Evolutionary conservation across 345 rosid species (phyloP).

Genomic region (Brassica incana): DNA sequence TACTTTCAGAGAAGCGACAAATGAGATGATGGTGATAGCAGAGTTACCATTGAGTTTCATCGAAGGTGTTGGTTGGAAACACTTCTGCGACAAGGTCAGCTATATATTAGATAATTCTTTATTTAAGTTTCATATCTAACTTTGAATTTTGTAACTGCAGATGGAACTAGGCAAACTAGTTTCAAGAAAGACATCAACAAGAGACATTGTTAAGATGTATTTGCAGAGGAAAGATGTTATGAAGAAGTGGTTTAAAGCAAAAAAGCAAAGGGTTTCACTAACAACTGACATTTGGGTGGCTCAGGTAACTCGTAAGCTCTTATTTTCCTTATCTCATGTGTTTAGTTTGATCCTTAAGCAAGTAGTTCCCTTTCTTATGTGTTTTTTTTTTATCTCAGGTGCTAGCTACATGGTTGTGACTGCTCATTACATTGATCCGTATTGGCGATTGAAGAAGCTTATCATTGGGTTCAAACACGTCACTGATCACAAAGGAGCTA

Average conservation of each 20-base stretch:
- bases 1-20: background rate
- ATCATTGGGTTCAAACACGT: background rate
- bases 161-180: background rate
- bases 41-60: background rate
- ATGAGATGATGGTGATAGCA: background rate
- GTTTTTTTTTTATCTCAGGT: background rate
- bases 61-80: background rate
- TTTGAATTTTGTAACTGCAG: background rate
- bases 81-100: background rate
- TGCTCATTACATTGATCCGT: background rate
- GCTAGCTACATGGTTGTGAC: background rate
- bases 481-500: background rate
- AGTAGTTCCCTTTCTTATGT: no score
- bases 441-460: background rate
- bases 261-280: background rate
- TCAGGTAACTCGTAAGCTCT: background rate
- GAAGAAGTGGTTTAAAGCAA: background rate
- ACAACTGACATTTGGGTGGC: background rate
- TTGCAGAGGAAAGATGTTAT: background rate
- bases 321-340: background rate
- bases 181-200: background rate
- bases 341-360: no score
- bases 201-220: background rate
- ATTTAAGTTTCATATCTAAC: background rate
- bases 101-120: no score